Conservation (phyloP, 768 basidiomycete species). For the Lanmaoa rubissima region DNA sequence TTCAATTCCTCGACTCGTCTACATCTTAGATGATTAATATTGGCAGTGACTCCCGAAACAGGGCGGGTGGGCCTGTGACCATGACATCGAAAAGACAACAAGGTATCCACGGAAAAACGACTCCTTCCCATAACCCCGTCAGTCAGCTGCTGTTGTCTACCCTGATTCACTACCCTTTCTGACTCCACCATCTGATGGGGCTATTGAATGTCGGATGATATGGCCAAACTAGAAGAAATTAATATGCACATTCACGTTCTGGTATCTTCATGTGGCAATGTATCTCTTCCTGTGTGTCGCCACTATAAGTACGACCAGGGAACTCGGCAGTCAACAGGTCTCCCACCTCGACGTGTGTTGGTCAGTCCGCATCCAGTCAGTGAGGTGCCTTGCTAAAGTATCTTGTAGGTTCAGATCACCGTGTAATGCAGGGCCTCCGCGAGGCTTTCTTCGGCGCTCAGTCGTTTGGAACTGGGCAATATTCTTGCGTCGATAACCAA, state of each 20-base stretch:
- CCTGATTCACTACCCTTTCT: not conserved
- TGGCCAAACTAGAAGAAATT: not conserved
- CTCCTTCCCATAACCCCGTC: not conserved
- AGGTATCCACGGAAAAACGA: too few species aligned
- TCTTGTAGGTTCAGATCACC: not conserved
- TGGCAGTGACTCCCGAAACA: not conserved
- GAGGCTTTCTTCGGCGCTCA: not conserved
- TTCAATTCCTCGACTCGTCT: not conserved
- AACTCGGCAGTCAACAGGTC: too few species aligned
- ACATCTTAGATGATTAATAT: too few species aligned
- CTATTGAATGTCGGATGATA: too few species aligned
- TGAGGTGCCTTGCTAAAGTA: not conserved
- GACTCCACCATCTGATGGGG: not conserved
- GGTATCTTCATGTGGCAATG: not conserved
- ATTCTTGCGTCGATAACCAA: conserved; percentile 19
- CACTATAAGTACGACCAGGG: conserved; percentile 1
- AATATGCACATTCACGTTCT: not conserved
- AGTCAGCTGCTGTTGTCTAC: too few species aligned
- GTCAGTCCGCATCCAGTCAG: conserved; percentile 1
- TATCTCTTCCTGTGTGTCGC: not conserved
- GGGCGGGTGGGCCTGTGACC: not conserved
- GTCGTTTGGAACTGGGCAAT: not conserved
- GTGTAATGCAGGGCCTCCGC: not conserved
- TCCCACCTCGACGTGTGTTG: not conserved
- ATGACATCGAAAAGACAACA: not conserved